Evolutionary conservation across 169 alveolate species (phyloP), one percentile per base, ranked within the genome.

Genomic region (Eimeria maxima): DNA sequence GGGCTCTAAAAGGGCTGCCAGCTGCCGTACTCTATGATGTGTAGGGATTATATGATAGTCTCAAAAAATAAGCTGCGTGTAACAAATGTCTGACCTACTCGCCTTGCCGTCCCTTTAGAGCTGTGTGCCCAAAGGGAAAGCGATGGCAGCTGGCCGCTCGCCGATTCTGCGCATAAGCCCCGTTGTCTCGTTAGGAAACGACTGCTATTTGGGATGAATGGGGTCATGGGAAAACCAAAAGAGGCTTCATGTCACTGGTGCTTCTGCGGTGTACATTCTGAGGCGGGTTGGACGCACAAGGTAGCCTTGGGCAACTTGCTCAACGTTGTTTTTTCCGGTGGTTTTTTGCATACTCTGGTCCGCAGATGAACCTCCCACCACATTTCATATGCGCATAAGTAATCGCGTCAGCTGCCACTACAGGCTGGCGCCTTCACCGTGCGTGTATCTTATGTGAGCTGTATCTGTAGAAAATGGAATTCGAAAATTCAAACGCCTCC

Each of bases 381-480:
- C 65, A 22, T 22, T 60, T 47, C 93, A 29, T 42, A 33, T 86
- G 76, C 60, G 29, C 71, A 42, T 86, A 86, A 42, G 80, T 81
- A 86, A 71, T 38, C 60, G 80, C 65, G 47, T 71, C 47, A 18
- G 93, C 93, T 86, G 93, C 93, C 69, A 63, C 80, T 53, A 4
- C 7, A 42, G 81, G 69, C 44, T 16, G 93, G 93, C 93, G 80
- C 81, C 93, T 60, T 67, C 93, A 55, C 81, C 16, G 55, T 57
- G 42, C 81, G 20, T 60, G 81, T 45, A 50, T 38, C 67, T 38
- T 42, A 44, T 45, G 65, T 45, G n/a, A 44, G 88, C 65, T 44
- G 44, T 45, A 16, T 78, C 24, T 6, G 88, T 44, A 78, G 88
- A 42, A 78, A 47, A 78, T 78, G 88, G 88, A 78, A 42, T 47